Percentiles rank a stretch among this genome's conserved stretches.
Conservation (phyloP, 2,329 filamentous ascomycete genomes). For the Xylogone sp. region DNA sequence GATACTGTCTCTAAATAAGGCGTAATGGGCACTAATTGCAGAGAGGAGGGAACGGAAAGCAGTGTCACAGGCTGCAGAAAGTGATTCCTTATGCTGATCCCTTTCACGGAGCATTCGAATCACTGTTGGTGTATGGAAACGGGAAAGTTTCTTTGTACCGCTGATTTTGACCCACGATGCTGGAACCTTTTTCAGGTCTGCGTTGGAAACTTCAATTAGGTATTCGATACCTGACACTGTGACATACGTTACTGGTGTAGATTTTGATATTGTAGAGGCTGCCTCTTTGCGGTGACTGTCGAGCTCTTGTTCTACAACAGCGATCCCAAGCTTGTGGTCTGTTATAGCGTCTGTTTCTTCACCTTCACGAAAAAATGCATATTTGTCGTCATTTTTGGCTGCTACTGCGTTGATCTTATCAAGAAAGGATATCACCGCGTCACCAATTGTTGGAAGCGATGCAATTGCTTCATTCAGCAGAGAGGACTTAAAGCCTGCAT, state of each 20-base stretch:
- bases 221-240: conserved; percentile 91
- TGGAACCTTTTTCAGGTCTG: conserved; percentile 78
- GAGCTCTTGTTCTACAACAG: conserved; percentile 85
- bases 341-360: conserved; percentile 87
- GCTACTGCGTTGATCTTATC: conserved; percentile 82
- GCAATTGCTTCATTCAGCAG: conserved; percentile 70
- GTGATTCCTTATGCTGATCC: conserved; percentile 90
- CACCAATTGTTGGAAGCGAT: conserved; percentile 71
- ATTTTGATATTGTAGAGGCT: conserved; percentile 68
- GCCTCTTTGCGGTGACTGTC: conserved; percentile 70
- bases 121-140: conserved; percentile 93
- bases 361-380: conserved; percentile 83
- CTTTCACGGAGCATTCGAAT: conserved; percentile 78
- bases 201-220: conserved; percentile 85
- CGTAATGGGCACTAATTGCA: conserved; percentile 79
- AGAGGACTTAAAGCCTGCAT: conserved; percentile 68
- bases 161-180: conserved; percentile 95
- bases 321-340: conserved; percentile 86
- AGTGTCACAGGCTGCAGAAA: conserved; percentile 84
- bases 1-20: conserved; percentile 83
- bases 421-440: conserved; percentile 69
- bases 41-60: conserved; percentile 72
- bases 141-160: conserved; percentile 85
- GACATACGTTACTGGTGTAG: conserved; percentile 67
- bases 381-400: conserved; percentile 86